Percentiles rank a stretch among this genome's conserved stretches.
Conservation (phyloP, 768 basidiomycete species). For the Lepiota brunneoincarnata region DNA sequence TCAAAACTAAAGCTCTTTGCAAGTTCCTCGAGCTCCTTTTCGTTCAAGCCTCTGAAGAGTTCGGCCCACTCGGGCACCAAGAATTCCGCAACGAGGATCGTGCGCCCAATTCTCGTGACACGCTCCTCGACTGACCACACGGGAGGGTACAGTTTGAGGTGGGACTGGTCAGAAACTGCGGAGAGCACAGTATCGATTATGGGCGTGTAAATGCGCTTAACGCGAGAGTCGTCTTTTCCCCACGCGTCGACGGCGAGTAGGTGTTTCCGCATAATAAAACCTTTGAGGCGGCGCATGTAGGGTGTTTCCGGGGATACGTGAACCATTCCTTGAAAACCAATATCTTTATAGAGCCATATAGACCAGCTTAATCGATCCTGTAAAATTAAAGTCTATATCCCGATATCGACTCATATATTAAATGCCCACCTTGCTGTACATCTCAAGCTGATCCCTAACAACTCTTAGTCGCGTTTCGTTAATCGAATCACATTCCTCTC, state of each 20-base stretch:
- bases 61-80: conserved; percentile 73
- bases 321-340: conserved; percentile 84
- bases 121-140: conserved; percentile 61
- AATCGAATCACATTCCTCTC: conserved; percentile 60
- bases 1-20: conserved; percentile 74
- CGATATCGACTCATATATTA: too few species aligned
- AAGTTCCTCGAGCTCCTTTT: conserved; percentile 63
- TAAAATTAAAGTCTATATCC: too few species aligned
- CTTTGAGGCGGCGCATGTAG: conserved; percentile 65
- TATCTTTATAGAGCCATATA: conserved; percentile 87
- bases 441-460: conserved; percentile 67
- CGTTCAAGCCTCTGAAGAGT: conserved; percentile 54
- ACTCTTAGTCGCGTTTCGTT: conserved; percentile 65
- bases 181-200: conserved; percentile 57
- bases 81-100: conserved; percentile 70
- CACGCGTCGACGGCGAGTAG: conserved; percentile 73
- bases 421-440: conserved; percentile 57
- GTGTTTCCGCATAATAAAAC: conserved; percentile 74
- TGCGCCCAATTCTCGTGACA: conserved; percentile 62
- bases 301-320: conserved; percentile 63
- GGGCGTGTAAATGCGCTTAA: conserved; percentile 62
- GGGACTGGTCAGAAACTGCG: conserved; percentile 42
- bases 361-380: conserved; percentile 72
- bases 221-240: conserved; percentile 64
- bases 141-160: conserved; percentile 57